Evolutionary conservation across 306 rosid species (phyloP).

Genomic region (Prosopis cineraria): DNA sequence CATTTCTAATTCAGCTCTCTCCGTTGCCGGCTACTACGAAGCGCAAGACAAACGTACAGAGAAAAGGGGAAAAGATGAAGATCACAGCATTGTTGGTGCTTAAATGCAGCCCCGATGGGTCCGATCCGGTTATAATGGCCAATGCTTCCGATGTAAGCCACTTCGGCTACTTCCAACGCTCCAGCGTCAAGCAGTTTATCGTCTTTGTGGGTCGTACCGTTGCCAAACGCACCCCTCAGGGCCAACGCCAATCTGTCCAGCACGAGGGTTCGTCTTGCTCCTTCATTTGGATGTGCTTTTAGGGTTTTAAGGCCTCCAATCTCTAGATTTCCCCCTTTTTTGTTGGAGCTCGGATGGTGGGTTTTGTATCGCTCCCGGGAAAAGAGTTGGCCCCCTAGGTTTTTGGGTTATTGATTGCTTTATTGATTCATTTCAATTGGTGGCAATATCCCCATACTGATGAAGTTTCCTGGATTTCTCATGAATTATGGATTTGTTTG

Average conservation of each 20-base stretch:
- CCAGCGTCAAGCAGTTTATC: constrained; percentile 89
- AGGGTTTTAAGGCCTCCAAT: background rate
- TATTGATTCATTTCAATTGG: constrained; percentile 15
- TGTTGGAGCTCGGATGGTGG: background rate
- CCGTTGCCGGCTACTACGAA: background rate
- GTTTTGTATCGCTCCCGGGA: background rate
- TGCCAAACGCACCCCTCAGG: constrained; percentile 84
- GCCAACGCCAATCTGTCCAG: constrained; percentile 94
- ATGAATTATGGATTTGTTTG: background rate
- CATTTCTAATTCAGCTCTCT: background rate
- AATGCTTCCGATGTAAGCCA: constrained; percentile 77
- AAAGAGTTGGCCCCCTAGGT: background rate
- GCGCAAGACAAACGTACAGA: background rate
- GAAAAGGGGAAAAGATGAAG: constrained; percentile 91
- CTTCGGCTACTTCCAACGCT: constrained; percentile 90
- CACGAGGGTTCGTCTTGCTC: constrained; percentile 67
- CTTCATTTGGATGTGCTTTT: background rate
- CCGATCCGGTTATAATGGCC: constrained; percentile 77
- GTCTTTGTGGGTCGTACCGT: constrained; percentile 95
- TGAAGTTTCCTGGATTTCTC: background rate
- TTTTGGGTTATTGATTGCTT: background rate
- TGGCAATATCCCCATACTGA: background rate
- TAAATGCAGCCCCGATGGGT: constrained; percentile 82
- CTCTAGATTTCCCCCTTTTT: background rate
- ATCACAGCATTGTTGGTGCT: constrained; percentile 86